Conservation (phyloP, 2,329 filamentous ascomycete species). For the Alternaria tenuissima region DNA sequence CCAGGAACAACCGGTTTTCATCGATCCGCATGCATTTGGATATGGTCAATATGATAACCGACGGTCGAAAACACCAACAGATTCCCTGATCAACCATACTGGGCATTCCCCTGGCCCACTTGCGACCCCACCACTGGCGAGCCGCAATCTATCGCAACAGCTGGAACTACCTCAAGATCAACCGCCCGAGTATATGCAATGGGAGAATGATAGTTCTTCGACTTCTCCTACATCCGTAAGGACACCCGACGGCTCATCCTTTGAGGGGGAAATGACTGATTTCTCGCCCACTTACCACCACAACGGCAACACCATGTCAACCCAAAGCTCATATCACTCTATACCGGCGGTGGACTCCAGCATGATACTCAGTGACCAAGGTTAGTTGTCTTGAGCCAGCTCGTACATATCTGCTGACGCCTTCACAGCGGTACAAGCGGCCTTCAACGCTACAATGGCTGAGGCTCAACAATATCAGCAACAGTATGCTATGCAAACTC, state of each 20-base stretch:
- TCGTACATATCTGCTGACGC: constrained; percentile 21
- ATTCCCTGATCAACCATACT: constrained; percentile 45
- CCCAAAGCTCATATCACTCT: constrained; percentile 35
- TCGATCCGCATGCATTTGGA: constrained; percentile 29
- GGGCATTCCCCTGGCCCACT: constrained; percentile 46
- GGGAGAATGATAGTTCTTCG: constrained; percentile 46
- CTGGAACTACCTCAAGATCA: constrained; percentile 40
- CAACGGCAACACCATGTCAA: constrained; percentile 33
- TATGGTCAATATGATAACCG: constrained; percentile 35
- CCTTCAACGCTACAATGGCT: constrained; percentile 32
- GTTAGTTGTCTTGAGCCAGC: constrained; percentile 19
- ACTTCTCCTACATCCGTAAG: constrained; percentile 47
- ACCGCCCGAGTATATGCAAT: constrained; percentile 40
- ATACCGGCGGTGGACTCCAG: constrained; percentile 32
- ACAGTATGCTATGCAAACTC: constrained; percentile 27
- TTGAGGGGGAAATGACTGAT: constrained; percentile 45
- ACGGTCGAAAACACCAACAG: constrained; percentile 47
- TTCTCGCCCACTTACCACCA: constrained; percentile 40
- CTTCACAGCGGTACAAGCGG: constrained; percentile 34
- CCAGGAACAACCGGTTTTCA: constrained; percentile 31
- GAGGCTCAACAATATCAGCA: constrained; percentile 31
- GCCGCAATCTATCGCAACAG: constrained; percentile 43
- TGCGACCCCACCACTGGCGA: constrained; percentile 43
- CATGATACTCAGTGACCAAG: constrained; percentile 36
- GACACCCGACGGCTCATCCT: constrained; percentile 46